Percentiles rank a stretch among this genome's conserved stretches.
phyloP scores from a whole-genome alignment of 805 yeast genomes.

The Pichia phayaonensis region DNA sequence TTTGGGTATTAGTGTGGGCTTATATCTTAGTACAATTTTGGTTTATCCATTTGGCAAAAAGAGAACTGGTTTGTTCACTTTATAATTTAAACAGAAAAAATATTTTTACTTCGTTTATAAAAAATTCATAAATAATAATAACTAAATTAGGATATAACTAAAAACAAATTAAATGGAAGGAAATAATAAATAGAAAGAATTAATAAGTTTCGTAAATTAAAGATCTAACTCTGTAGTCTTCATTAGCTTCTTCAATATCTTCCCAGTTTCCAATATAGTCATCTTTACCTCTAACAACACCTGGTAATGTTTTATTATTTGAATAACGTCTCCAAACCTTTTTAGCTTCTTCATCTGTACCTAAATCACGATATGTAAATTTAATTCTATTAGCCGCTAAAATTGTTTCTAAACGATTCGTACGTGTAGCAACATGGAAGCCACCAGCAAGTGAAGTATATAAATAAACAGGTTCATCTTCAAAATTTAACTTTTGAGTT shows the following conservation, averaged over 20 bases:
- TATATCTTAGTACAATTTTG: slow-evolving; percentile 82
- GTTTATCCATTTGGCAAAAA: slow-evolving; percentile 92
- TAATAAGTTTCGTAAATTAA: slow-evolving; percentile 57
- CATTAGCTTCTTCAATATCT: slow-evolving; percentile 82
- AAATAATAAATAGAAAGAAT: neutral
- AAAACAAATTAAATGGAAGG: neutral
- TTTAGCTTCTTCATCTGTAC: slow-evolving; percentile 82
- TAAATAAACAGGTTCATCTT: slow-evolving; percentile 59
- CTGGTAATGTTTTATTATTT: slow-evolving; percentile 72
- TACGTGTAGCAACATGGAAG: slow-evolving; percentile 67
- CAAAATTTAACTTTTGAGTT: slow-evolving; percentile 28
- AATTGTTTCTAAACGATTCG: slow-evolving; percentile 68
- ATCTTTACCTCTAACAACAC: slow-evolving; percentile 74
- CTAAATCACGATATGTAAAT: slow-evolving; percentile 67
- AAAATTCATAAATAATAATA: neutral
- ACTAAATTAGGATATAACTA: neutral
- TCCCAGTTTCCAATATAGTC: slow-evolving; percentile 80
- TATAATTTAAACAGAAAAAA: too few species aligned
- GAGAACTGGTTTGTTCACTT: slow-evolving; percentile 77
- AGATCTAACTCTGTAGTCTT: slow-evolving; percentile 58
- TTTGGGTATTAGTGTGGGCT: slow-evolving; percentile 89
- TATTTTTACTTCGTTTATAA: neutral
- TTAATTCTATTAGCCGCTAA: slow-evolving; percentile 65
- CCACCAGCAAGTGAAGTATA: slow-evolving; percentile 88
- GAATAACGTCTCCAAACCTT: slow-evolving; percentile 73